phyloP scores from a whole-genome alignment of 2,329 filamentous ascomycete genomes.

The Fusarium luffae region DNA sequence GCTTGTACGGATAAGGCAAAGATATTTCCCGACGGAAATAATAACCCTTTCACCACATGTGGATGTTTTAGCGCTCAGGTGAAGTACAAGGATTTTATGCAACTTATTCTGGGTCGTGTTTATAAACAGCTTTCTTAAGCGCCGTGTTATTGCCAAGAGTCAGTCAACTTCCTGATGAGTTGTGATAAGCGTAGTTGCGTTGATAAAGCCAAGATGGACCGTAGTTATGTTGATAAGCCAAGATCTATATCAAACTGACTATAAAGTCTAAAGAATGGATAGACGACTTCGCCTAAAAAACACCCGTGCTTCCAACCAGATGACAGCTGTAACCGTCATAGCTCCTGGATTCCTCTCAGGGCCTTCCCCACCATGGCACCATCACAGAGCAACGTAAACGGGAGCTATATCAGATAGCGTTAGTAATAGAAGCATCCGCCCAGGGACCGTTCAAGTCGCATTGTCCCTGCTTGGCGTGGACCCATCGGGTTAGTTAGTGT shows the following conservation, averaged over 20 bases:
- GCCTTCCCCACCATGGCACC: background rate
- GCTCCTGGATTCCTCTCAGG: background rate
- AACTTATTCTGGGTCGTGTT: background rate
- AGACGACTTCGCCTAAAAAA: background rate
- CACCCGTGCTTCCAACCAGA: background rate
- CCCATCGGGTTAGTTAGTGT: slow-evolving; percentile 10
- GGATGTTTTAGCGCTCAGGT: background rate
- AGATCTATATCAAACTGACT: background rate
- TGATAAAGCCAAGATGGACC: too few species aligned
- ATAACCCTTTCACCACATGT: background rate
- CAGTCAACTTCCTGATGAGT: background rate
- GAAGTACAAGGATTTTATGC: background rate
- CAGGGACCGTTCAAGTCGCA: slow-evolving; percentile 1
- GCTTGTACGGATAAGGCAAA: background rate
- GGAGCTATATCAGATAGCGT: background rate
- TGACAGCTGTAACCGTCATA: background rate
- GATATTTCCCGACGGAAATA: slow-evolving; percentile 4
- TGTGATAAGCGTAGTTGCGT: background rate
- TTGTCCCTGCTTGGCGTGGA: slow-evolving; percentile 13
- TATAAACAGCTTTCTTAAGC: background rate
- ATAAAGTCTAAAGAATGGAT: slow-evolving; percentile 3
- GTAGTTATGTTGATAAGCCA: background rate
- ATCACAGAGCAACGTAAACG: background rate
- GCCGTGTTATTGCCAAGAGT: background rate
- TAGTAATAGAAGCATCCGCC: slow-evolving; percentile 1